phyloP scores from a whole-genome alignment of 139 green algal species.

The Picochlorum sp. region DNA sequence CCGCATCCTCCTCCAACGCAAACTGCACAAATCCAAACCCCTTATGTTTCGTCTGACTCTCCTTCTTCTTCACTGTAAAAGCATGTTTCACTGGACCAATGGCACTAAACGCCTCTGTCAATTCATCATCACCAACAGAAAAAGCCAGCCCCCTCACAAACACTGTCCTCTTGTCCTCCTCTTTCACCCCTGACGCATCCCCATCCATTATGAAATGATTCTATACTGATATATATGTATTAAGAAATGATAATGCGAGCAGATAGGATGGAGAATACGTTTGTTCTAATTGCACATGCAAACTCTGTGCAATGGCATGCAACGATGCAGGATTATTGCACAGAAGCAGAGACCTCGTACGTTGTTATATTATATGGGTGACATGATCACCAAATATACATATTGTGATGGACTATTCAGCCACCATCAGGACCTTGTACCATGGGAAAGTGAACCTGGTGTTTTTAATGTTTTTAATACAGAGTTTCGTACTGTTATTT shows the following conservation, averaged over 20 bases:
- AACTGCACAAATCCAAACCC: conserved; percentile 84
- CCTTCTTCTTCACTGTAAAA: conserved; percentile 65
- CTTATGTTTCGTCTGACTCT: conserved; percentile 35
- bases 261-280: too few relatives aligned
- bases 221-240: background rate
- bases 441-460: too few relatives aligned
- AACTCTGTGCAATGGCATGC: conserved; percentile 1
- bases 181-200: background rate
- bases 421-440: too few relatives aligned
- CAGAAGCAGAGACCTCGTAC: too few relatives aligned
- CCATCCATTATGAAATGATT: background rate
- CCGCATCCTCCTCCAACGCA: conserved; percentile 74
- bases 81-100: conserved; percentile 71
- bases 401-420: too few relatives aligned
- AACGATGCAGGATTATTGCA: background rate
- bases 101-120: conserved; percentile 64
- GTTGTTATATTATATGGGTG: too few relatives aligned
- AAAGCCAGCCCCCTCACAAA: conserved; percentile 72
- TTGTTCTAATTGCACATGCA: too few relatives aligned
- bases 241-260: background rate
- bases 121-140: conserved; percentile 37
- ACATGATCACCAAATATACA: too few relatives aligned
- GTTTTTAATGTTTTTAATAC: too few relatives aligned
- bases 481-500: too few relatives aligned
- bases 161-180: conserved; percentile 39